Evolutionary conservation across 768 basidiomycete species (phyloP).

Genomic region (Jaapia argillacea): DNA sequence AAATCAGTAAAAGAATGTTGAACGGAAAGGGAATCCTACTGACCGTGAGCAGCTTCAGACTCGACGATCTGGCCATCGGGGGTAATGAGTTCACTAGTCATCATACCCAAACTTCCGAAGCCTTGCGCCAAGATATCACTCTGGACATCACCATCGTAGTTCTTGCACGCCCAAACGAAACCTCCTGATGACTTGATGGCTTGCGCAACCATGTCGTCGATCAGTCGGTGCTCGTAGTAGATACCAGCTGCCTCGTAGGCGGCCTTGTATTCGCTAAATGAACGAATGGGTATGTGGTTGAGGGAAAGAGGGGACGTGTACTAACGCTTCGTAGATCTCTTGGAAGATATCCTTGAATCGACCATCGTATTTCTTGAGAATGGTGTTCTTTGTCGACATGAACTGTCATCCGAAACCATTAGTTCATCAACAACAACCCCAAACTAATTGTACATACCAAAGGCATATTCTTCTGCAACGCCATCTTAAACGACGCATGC

Average conservation of each 20-base stretch:
- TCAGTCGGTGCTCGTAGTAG: slow-evolving; percentile 94
- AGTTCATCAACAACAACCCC: neutral
- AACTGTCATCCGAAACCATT: slow-evolving; percentile 39
- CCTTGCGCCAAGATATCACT: slow-evolving; percentile 96
- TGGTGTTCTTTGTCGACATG: slow-evolving; percentile 98
- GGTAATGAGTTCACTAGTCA: slow-evolving; percentile 93
- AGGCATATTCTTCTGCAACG: slow-evolving; percentile 65
- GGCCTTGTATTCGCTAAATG: slow-evolving; percentile 50
- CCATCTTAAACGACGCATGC: slow-evolving; percentile 98
- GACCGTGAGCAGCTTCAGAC: slow-evolving; percentile 92
- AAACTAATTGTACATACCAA: slow-evolving; percentile 31
- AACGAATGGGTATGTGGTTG: neutral
- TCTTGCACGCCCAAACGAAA: slow-evolving; percentile 61
- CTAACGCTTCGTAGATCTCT: slow-evolving; percentile 77
- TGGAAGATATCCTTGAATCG: slow-evolving; percentile 99
- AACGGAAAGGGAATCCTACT: slow-evolving; percentile 13
- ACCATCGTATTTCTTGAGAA: slow-evolving; percentile 96
- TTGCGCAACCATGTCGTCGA: slow-evolving; percentile 98
- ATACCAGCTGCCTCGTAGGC: slow-evolving; percentile 62
- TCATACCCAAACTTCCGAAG: slow-evolving; percentile 95
- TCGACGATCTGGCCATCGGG: slow-evolving; percentile 92
- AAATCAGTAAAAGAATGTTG: neutral
- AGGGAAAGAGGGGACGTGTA: slow-evolving; percentile 6
- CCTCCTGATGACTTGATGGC: slow-evolving; percentile 95
- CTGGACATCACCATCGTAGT: slow-evolving; percentile 52